Base-by-base conservation (phyloP, 2,329 filamentous ascomycete genomes). In the Diaporthe citriasiana region DNA sequence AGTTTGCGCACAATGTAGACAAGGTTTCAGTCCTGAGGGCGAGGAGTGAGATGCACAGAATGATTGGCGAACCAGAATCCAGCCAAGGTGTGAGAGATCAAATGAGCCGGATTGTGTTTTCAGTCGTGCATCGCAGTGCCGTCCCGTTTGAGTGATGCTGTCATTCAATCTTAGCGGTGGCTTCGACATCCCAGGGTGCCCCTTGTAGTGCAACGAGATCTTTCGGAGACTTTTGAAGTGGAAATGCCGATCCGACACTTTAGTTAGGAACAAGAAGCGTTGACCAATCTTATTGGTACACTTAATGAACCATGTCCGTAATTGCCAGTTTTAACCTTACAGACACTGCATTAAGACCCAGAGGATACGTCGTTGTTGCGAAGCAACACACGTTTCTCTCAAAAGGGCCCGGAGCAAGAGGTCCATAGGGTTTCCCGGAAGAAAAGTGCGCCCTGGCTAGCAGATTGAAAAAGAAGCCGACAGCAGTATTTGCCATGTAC, bases 101-200 rank as follows among this genome's bases (percentile, higher is more conserved):
- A 51, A 38, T 10, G 22, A 27, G 51, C 22, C 8, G 2, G 63
- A 51, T 51, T 38, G 4, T 33, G 9, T 45, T 38, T 51, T 66
- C 63, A 38, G 63, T 35, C 38, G 45, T 22, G 45, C 63, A 27
- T 12, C 30, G 22, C 22, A 25, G 45, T 51, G 30, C 45, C 33
- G 13, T 35, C 22, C n/a, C n/a, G 27, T 27, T 35, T 17, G 45
- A 66, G 63, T 66, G 63, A 66, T 66, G 63, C 45, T 66, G 63
- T 66, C 63, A 66, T 66, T 19, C 15, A 7, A 30, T 35, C 45
- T 51, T 66, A 66, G 45, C 45, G 45, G 45, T 38, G 33, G 45
- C 45, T 66, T 66, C 25, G 42, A 38, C 45, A 25, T 22, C 17
- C 45, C 19, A 13, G 63, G 63, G 47, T 66, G 1, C 30, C 45